Evolutionary conservation across 352 stramenopile genomes (phyloP).

Genomic region (Albugo laibachii): DNA sequence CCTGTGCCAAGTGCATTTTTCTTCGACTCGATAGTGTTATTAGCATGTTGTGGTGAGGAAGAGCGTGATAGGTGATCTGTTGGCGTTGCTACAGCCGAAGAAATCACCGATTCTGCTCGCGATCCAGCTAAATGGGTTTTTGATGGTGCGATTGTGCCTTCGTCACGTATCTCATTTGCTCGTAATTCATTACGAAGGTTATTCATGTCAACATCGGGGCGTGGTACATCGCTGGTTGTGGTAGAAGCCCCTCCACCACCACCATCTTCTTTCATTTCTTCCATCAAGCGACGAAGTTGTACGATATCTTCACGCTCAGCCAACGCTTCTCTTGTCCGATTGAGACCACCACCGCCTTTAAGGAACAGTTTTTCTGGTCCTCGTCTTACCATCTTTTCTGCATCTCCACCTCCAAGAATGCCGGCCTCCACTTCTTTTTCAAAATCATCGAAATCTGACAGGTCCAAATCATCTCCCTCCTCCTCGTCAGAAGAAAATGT

Average conservation of each 20-base stretch:
- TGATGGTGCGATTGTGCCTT: conserved; percentile 8
- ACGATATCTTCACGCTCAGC: conserved; percentile 61
- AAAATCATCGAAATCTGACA: conserved; percentile 39
- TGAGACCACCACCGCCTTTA: conserved; percentile 50
- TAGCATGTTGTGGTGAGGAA: conserved; percentile 19
- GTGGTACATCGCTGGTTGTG: conserved; percentile 15
- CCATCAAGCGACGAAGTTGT: conserved; percentile 52
- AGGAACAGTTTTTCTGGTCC: conserved; percentile 55
- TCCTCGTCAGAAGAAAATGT: conserved; percentile 64
- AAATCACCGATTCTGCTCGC: conserved; percentile 14
- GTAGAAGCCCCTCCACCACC: conserved; percentile 11
- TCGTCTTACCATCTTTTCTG: conserved; percentile 28
- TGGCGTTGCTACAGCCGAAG: conserved; percentile 40
- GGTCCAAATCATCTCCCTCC: conserved; percentile 28
- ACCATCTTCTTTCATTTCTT: conserved; percentile 57
- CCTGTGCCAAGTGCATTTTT: not conserved
- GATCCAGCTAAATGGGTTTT: conserved; percentile 11
- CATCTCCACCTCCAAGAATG: conserved; percentile 37
- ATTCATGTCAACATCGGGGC: conserved; percentile 42
- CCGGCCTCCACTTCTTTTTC: conserved; percentile 60
- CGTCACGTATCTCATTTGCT: conserved; percentile 46
- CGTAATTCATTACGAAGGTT: conserved; percentile 38
- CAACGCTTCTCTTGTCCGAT: conserved; percentile 50
- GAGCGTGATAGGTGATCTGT: conserved; percentile 42
- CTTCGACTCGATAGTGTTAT: not conserved